A percentile compares a stretch with the other conserved stretches of the same genome.
phyloP scores from a whole-genome alignment of 371 early-diverging fungal genomes.

The Caulochytrium protostelioides region DNA sequence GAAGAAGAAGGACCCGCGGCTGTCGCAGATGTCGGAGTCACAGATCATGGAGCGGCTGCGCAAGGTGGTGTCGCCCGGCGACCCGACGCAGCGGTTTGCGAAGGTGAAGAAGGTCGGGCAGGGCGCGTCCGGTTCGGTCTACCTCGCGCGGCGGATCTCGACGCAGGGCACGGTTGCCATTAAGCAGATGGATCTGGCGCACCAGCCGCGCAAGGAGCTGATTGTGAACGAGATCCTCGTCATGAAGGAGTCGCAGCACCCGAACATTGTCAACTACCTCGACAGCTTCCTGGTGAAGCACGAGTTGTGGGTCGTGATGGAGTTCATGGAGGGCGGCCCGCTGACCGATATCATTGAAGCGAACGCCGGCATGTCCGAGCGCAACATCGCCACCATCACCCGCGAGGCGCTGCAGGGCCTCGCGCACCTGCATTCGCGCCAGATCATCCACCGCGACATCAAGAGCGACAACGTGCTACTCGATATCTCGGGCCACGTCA shows the following conservation, averaged over 20 bases:
- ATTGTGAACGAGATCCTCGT: constrained; percentile 73
- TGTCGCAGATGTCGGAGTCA: constrained; percentile 52
- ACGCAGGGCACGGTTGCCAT: constrained; percentile 46
- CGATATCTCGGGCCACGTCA: constrained; percentile 56
- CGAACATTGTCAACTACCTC: constrained; percentile 71
- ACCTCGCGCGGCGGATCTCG: constrained; percentile 38
- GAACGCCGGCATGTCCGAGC: constrained; percentile 53
- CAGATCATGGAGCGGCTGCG: constrained; percentile 59
- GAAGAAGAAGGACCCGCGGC: too few species aligned
- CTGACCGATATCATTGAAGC: constrained; percentile 78
- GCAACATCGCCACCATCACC: constrained; percentile 61
- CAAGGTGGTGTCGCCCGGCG: constrained; percentile 49
- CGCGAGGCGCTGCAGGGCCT: constrained; percentile 56
- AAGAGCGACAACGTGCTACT: constrained; percentile 81
- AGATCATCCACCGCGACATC: constrained; percentile 83
- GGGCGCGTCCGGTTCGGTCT: constrained; percentile 79
- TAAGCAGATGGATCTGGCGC: constrained; percentile 69
- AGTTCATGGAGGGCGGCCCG: constrained; percentile 84
- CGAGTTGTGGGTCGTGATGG: constrained; percentile 85
- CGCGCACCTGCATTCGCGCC: constrained; percentile 60
- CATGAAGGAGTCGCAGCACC: constrained; percentile 68
- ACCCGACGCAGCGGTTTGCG: constrained; percentile 53
- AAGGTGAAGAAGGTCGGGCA: constrained; percentile 72
- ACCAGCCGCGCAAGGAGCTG: constrained; percentile 67
- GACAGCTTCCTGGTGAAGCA: constrained; percentile 54